Evolutionary conservation across 768 basidiomycete species (phyloP).

Genomic region (Boletellus ananiceps): DNA sequence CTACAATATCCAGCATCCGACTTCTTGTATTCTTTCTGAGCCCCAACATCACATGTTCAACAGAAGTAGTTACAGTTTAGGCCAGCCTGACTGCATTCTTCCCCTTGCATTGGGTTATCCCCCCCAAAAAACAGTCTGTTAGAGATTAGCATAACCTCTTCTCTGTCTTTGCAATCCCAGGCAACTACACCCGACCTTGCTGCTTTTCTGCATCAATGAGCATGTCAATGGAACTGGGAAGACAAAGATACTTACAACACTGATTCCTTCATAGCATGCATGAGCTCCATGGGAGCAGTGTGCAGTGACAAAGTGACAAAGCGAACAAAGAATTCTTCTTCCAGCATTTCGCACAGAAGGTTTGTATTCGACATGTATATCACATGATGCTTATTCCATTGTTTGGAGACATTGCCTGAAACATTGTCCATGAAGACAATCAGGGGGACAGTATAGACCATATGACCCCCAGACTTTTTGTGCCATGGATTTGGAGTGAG

Average conservation of each 20-base stretch:
- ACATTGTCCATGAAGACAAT: constrained; percentile 34
- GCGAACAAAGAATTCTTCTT: constrained; percentile 28
- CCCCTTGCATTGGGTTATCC: constrained; percentile 36
- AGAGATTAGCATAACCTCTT: constrained; percentile 20
- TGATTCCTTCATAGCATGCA: constrained; percentile 24
- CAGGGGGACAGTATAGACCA: constrained; percentile 17
- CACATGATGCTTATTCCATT: constrained; percentile 34
- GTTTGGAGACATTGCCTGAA: constrained; percentile 32
- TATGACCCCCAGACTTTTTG: no score
- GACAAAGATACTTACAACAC: no score
- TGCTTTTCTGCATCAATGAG: no score
- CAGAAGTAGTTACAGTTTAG: constrained; percentile 29
- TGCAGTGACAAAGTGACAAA: constrained; percentile 34
- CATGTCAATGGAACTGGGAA: no score
- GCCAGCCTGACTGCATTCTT: constrained; percentile 29
- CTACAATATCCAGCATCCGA: constrained; percentile 22
- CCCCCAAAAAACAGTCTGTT: constrained; percentile 21
- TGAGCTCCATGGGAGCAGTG: constrained; percentile 29
- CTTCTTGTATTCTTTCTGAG: constrained; percentile 18
- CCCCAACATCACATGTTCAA: constrained; percentile 27
- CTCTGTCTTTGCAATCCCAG: constrained; percentile 19
- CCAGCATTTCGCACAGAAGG: constrained; percentile 26
- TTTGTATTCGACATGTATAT: constrained; percentile 30
- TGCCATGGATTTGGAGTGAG: no score
- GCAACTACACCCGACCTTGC: constrained; percentile 12